Base-by-base conservation (phyloP, 2,329 filamentous ascomycete species). In the Aspergillus sp. region DNA sequence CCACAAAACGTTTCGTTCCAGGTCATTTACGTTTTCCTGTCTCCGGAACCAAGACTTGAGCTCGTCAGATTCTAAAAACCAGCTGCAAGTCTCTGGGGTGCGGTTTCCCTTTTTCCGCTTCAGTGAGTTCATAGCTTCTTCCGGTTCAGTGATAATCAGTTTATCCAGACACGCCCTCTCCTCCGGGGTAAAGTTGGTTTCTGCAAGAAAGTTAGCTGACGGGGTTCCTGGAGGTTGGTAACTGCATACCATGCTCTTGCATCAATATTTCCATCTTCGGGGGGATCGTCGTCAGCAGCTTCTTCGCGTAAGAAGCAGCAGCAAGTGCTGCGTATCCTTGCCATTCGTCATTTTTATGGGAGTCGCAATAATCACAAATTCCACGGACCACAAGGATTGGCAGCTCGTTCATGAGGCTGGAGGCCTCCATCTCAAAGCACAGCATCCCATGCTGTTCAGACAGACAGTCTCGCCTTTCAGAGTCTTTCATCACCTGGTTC, bases 61-160 rank as follows among this genome's bases (percentile, higher is more conserved):
- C 38, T 60, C 58, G 7, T 50, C 14, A 35, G 50, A 51, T 17
- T 55, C 45, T 14, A 55, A 33, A n/a, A 60, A 51, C 58, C 56
- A 60, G 50, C 26, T 36, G 42, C 41, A 50, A 14, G 48, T 50
- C n/a, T 41, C 48, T 6, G 22, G 13, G 8, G 19, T 36, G 17
- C 26, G 41, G 19, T 45, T 20, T 9, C 24, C 43, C 38, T 48
- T 48, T 36, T 14, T 48, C 22, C 35, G 33, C 35, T 42, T 48
- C 16, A 48, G 14, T 14, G 17, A 16, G 11, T 48, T 38, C 35
- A 40, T 13, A 26, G 42, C 46, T 11, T 40, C 35, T 19, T 30
- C 22, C 16, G 22, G 46, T 17, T 41, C 20, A 8, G 8, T 48
- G 10, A 17, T 13, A 9, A 8, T 33, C 17, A 45, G 11, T 3